phyloP scores from a whole-genome alignment of 176 grass and related monocot species.

The Zizania latifolia region DNA sequence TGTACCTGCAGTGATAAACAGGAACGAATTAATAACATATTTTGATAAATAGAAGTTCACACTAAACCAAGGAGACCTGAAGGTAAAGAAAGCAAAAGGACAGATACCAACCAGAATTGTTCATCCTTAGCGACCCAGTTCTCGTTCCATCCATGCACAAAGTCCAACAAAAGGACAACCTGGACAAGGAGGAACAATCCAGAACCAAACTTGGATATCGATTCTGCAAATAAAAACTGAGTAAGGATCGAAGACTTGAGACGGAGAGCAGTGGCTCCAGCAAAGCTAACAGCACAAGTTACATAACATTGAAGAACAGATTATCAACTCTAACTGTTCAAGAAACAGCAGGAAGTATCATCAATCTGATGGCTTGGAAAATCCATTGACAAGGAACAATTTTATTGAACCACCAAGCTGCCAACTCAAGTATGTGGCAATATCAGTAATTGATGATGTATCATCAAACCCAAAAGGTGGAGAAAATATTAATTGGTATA shows the following conservation, averaged over 20 bases:
- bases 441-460: neutral
- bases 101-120: conserved; percentile 72
- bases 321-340: neutral
- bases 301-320: neutral
- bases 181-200: conserved; percentile 96
- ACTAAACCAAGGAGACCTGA: neutral
- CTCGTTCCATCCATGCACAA: conserved; percentile 96
- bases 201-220: conserved; percentile 91
- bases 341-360: too few relatives aligned
- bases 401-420: neutral
- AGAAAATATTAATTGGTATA: too few relatives aligned
- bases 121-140: conserved; percentile 96
- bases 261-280: neutral
- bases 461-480: too few relatives aligned
- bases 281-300: too few relatives aligned
- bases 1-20: conserved; percentile 59
- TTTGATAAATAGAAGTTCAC: neutral
- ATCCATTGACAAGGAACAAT: neutral
- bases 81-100: neutral
- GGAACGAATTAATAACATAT: neutral
- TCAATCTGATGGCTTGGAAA: neutral
- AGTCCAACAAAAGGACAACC: conserved; percentile 92
- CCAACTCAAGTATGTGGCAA: too few relatives aligned
- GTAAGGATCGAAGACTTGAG: neutral
- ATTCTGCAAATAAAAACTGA: conserved; percentile 57